A percentile compares a stretch with the other conserved stretches of the same genome.
Conservation (phyloP, 169 alveolate species). For the Perkinsus chesapeaki region DNA sequence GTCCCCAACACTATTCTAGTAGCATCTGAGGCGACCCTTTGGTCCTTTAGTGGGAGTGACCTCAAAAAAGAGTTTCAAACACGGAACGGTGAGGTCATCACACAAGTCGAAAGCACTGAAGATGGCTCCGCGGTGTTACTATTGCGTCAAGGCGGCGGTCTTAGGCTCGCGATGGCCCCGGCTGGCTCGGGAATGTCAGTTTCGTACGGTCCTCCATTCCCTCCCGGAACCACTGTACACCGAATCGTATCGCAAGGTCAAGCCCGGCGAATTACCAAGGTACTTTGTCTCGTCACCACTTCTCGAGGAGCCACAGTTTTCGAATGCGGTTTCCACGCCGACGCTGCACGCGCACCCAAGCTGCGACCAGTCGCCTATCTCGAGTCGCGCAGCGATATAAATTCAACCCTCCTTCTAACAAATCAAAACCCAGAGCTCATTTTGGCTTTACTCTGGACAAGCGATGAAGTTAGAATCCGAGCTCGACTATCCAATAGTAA, state of each 20-base stretch:
- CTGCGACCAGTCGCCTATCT: not conserved
- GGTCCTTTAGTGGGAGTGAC: not conserved
- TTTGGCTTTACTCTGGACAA: not conserved
- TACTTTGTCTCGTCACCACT: not conserved
- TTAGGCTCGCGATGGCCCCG: not conserved
- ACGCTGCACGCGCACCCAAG: not conserved
- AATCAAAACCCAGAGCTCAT: not conserved
- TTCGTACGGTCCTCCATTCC: not conserved
- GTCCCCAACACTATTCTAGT: not conserved
- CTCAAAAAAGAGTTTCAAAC: not conserved
- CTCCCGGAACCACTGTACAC: not conserved
- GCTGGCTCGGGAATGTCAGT: not conserved
- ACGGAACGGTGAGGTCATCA: not conserved
- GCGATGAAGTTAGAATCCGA: not conserved
- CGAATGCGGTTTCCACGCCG: not conserved
- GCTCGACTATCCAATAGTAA: not conserved
- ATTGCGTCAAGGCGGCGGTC: not conserved
- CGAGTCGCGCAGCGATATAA: not conserved
- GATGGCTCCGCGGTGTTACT: not conserved
- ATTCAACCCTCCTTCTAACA: not conserved
- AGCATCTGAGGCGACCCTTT: not conserved
- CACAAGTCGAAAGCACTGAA: not conserved
- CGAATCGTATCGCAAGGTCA: not conserved
- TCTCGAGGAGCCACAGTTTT: not conserved
- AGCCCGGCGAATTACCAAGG: not conserved